These are phyloP conservation scores for Gnaphalium uliginosum DNA, from an alignment of 129 eudicot species.

Conservation along the genomic window DNA sequence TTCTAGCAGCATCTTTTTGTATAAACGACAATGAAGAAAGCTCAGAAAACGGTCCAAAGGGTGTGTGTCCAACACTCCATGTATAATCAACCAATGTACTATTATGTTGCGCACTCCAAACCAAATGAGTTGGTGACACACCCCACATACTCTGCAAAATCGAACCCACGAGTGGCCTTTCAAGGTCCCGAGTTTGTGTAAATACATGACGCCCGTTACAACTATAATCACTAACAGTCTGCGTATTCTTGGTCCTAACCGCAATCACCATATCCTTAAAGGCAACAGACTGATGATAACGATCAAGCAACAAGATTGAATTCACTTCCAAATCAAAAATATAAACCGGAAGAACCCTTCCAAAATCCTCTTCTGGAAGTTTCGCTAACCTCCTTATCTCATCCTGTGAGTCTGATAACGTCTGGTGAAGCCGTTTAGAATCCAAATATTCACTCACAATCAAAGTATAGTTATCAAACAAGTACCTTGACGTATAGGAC, in stretches of 20 bases:
- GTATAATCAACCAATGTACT: slow-evolving; percentile 84
- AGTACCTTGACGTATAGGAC: slow-evolving; percentile 84
- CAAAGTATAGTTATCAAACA: slow-evolving; percentile 91
- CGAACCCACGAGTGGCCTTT: slow-evolving; percentile 88
- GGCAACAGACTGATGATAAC: slow-evolving; percentile 89
- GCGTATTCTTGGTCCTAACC: slow-evolving; percentile 82
- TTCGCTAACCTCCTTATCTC: slow-evolving; percentile 73
- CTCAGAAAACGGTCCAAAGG: slow-evolving; percentile 97
- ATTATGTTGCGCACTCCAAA: slow-evolving; percentile 95
- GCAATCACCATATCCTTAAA: slow-evolving; percentile 96
- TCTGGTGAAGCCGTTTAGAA: slow-evolving; percentile 79
- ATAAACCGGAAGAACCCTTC: slow-evolving; percentile 81
- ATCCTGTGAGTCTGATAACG: slow-evolving; percentile 57
- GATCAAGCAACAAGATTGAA: slow-evolving; percentile 72
- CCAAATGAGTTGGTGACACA: slow-evolving; percentile 79
- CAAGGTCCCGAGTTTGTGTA: slow-evolving; percentile 85
- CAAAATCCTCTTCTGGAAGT: slow-evolving; percentile 76
- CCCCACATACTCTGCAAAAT: slow-evolving; percentile 98
- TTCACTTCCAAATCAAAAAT: slow-evolving; percentile 77
- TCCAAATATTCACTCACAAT: slow-evolving; percentile 94
- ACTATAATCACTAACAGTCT: slow-evolving; percentile 89
- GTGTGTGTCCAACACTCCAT: slow-evolving; percentile 96
- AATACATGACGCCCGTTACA: slow-evolving; percentile 94
- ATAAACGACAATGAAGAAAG: slow-evolving; percentile 73
- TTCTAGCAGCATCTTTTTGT: slow-evolving; percentile 94